Conservation (phyloP, 768 basidiomycete species). For the Omphalotus guepiniiformis region DNA sequence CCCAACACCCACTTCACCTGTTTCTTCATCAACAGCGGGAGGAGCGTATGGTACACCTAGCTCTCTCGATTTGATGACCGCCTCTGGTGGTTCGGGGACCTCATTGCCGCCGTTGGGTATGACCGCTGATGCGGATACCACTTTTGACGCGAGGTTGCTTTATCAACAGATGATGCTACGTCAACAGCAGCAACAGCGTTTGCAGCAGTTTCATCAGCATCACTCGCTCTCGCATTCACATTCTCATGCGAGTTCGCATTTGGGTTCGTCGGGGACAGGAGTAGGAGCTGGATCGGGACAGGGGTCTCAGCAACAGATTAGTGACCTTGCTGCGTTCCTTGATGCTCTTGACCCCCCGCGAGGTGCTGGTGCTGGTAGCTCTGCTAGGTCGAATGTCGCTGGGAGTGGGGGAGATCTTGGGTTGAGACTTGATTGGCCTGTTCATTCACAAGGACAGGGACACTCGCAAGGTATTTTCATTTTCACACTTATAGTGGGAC, state of each 20-base stretch:
- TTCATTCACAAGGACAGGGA: too few relatives aligned
- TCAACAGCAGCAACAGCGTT: slow-evolving; percentile 3
- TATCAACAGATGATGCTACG: slow-evolving; percentile 8
- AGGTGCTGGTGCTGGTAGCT: background rate
- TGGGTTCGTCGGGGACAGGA: background rate
- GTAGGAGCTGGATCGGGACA: background rate
- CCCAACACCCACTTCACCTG: background rate
- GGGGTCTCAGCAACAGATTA: background rate
- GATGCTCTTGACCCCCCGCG: background rate
- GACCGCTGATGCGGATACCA: background rate
- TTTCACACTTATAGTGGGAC: too few relatives aligned
- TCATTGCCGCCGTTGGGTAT: background rate
- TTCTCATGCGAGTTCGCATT: background rate
- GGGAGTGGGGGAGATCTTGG: too few relatives aligned
- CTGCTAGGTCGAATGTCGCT: background rate
- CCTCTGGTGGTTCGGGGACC: background rate
- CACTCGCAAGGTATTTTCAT: too few relatives aligned
- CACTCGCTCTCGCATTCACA: background rate
- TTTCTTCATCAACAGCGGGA: background rate
- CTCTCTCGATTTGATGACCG: background rate
- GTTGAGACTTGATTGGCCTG: too few relatives aligned
- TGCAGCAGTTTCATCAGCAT: background rate
- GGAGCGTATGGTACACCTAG: background rate
- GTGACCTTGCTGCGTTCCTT: slow-evolving; percentile 3
- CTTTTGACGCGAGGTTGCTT: background rate